phyloP scores from a whole-genome alignment of 176 grass and related monocot genomes.

The Zoysia pacifica region DNA sequence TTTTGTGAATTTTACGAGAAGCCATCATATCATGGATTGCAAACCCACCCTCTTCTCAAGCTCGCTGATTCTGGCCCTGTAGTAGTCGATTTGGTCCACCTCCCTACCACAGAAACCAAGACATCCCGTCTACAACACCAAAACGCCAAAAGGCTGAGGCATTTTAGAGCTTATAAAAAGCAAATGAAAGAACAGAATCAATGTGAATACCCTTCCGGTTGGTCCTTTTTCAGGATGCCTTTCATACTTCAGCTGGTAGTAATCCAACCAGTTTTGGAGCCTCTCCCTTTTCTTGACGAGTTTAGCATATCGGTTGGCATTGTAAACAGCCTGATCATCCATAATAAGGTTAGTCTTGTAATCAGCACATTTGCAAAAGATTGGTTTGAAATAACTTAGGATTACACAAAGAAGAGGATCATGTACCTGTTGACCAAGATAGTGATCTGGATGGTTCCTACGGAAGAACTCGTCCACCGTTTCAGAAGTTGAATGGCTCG shows the following conservation, averaged over 20 bases:
- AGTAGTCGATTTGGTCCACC: conserved; percentile 78
- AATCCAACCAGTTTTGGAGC: conserved; percentile 95
- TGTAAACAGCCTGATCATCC: conserved; percentile 77
- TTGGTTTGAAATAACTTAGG: background rate
- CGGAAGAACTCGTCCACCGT: conserved; percentile 87
- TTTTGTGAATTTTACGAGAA: background rate
- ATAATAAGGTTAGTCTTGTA: conserved; percentile 24
- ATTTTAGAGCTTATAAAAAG: background rate
- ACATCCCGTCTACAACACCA: conserved; percentile 68
- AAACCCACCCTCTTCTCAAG: conserved; percentile 67
- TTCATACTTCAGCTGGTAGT: conserved; percentile 88
- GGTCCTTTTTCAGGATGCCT: conserved; percentile 79
- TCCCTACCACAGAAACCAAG: conserved; percentile 71
- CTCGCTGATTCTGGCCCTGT: conserved; percentile 56
- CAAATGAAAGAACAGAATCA: background rate
- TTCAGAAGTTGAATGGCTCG: conserved; percentile 84
- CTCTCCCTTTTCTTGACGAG: conserved; percentile 75
- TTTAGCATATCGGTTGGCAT: conserved; percentile 86
- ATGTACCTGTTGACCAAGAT: conserved; percentile 89
- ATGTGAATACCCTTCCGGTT: conserved; percentile 61
- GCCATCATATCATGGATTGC: conserved; percentile 1
- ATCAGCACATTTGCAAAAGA: background rate
- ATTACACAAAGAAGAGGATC: conserved; percentile 7
- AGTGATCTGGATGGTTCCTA: conserved; percentile 91
- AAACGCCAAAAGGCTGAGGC: conserved; percentile 4